Conservation (phyloP, 2,329 filamentous ascomycete genomes). For the Eurotiales sp. region DNA sequence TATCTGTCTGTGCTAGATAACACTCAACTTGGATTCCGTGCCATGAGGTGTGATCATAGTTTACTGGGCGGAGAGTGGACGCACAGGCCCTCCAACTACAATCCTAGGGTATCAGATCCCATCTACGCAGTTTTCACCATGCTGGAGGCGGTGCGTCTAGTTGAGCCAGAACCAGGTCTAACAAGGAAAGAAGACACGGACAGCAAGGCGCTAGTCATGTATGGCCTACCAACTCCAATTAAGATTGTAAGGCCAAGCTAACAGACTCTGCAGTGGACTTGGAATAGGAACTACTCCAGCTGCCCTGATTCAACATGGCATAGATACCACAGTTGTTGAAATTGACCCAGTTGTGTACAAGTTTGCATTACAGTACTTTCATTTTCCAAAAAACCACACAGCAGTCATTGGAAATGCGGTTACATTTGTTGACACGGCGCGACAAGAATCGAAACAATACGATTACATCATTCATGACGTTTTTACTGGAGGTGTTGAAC, state of each 20-base stretch:
- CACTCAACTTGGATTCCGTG: constrained; percentile 64
- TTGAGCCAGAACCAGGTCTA: constrained; percentile 52
- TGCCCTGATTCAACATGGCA: constrained; percentile 79
- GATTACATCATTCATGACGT: constrained; percentile 98
- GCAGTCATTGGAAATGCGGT: constrained; percentile 81
- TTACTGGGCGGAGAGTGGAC: constrained; percentile 91
- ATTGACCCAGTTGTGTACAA: constrained; percentile 86
- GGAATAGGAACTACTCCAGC: constrained; percentile 90
- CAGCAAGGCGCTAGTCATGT: constrained; percentile 82
- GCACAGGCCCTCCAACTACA: constrained; percentile 45
- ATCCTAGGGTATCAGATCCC: constrained; percentile 67
- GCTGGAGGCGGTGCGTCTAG: constrained; percentile 82
- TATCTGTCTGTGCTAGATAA: constrained; percentile 90
- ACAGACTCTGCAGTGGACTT: constrained; percentile 59
- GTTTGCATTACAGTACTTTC: constrained; percentile 80
- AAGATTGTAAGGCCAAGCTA: neutral
- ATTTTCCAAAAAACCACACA: constrained; percentile 70
- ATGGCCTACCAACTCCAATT: constrained; percentile 34
- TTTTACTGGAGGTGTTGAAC: constrained; percentile 93
- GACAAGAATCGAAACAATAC: constrained; percentile 53
- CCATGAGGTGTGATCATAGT: constrained; percentile 91
- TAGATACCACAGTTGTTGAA: constrained; percentile 91
- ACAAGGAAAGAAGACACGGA: constrained; percentile 52
- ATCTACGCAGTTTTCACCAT: constrained; percentile 97
- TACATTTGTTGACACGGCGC: constrained; percentile 56